Conservation (phyloP, 2,329 filamentous ascomycete species). For the Colletotrichum cereale region DNA sequence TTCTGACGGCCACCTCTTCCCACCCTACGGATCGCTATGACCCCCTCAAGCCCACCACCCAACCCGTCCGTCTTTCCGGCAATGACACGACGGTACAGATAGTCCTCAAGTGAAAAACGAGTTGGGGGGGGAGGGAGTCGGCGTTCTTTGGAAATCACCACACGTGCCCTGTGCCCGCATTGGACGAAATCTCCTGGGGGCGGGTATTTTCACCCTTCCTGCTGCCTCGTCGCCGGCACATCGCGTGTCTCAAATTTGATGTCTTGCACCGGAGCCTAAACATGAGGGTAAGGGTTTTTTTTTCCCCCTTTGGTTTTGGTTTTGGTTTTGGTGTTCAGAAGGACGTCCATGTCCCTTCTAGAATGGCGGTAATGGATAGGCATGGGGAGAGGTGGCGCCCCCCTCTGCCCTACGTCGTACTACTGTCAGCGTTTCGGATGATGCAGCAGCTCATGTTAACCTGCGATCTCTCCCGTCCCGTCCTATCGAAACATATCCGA, state of each 20-base stretch:
- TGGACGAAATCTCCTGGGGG: slow-evolving; percentile 5
- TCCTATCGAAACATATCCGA: background rate
- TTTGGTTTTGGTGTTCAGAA: background rate
- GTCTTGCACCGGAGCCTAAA: background rate
- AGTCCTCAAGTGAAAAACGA: background rate
- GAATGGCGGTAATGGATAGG: background rate
- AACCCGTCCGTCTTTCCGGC: background rate
- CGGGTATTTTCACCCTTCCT: background rate
- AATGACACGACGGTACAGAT: background rate
- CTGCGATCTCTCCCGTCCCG: slow-evolving; percentile 13
- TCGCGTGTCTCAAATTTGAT: background rate
- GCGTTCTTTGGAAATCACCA: slow-evolving; percentile 14
- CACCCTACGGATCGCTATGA: slow-evolving; percentile 35
- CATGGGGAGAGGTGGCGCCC: background rate
- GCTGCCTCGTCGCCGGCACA: background rate
- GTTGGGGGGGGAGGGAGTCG: background rate
- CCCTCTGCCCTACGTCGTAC: background rate
- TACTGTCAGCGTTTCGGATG: slow-evolving; percentile 18
- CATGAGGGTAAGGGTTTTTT: background rate
- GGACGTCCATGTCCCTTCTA: background rate
- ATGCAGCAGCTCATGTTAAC: slow-evolving; percentile 20
- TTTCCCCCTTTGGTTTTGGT: too few relatives aligned
- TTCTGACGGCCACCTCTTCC: background rate
- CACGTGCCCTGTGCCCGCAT: slow-evolving; percentile 21
- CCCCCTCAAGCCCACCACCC: slow-evolving; percentile 1